Evolutionary conservation across 345 rosid species (phyloP), one percentile per base, ranked within the genome.

Genomic region (Rhodamnia argentea): DNA sequence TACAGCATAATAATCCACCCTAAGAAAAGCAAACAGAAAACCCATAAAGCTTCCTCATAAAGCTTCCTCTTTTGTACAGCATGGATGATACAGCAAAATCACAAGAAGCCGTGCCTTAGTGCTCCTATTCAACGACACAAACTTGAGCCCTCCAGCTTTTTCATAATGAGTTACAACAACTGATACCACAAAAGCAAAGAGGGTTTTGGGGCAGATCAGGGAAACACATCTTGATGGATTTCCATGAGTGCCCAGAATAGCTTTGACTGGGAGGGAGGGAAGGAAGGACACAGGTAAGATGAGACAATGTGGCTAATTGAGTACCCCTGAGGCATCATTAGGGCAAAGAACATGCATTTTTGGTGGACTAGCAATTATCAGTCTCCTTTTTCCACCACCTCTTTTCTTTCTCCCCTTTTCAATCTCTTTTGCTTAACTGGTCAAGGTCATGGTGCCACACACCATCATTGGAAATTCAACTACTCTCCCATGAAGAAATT

Each of bases 401-500:
- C 78, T 60, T 53, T 60, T 51, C 70, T 86, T 86, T 83, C 84
- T 83, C 84, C 51, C 29, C 85, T 87, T 29, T 70, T 70, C 20
- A 18, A 18, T 52, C 11, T 82, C 88, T 81, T 83, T 89, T 27
- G 74, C 55, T 52, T 83, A 83, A 82, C 83, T 42, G 87, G 91
- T 88, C 91, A 87, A 90, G 88, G 83, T 82, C 86, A 32, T 74
- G 76, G 86, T 83, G 87, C 86, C 60, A 42, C 88, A 26, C 42
- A 84, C 74, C 90, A 90, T 90, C 89, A 91, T 90, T 89, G 91
- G 86, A 87, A 85, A 87, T 87, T 90, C 91, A 88, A 86, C 90
- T 75, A 88, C 85, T 81, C 83, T 85, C 87, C 86, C 87, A 87
- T 58, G 54, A 52, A 58, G 37, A 81, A 52, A 40, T 75, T 37